Evolutionary conservation across 805 yeast species (phyloP).

Genomic region (Candida coquimbonensis): DNA sequence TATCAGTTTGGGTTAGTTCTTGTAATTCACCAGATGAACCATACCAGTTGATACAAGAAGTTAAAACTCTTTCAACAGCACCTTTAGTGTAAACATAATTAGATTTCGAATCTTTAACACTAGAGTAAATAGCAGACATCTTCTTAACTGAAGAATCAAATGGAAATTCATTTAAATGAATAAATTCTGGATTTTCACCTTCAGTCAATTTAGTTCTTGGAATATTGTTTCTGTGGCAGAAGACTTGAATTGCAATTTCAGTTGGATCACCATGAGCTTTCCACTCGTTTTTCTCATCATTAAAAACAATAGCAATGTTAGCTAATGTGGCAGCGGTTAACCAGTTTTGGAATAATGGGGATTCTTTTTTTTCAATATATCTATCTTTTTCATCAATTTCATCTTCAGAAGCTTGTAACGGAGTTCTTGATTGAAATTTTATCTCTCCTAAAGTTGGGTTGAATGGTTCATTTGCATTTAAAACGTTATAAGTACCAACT

Average conservation of each 20-base stretch:
- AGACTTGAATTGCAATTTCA: conserved; percentile 81
- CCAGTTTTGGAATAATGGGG: conserved; percentile 35
- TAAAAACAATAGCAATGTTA: conserved; percentile 63
- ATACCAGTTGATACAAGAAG: conserved; percentile 49
- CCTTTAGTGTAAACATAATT: conserved; percentile 53
- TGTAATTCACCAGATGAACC: conserved; percentile 23
- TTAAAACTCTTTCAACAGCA: conserved; percentile 66
- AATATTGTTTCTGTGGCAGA: conserved; percentile 50
- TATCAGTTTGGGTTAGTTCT: conserved; percentile 36
- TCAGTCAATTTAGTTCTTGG: conserved; percentile 39
- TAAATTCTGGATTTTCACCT: conserved; percentile 22
- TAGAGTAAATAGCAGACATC: conserved; percentile 56
- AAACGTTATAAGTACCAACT: conserved; percentile 48
- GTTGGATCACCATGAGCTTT: conserved; percentile 86
- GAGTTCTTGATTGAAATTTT: conserved; percentile 16
- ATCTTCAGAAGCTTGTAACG: conserved; percentile 17
- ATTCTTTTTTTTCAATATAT: not conserved
- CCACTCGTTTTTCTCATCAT: conserved; percentile 47
- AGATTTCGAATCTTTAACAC: conserved; percentile 23
- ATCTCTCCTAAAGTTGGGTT: conserved; percentile 54
- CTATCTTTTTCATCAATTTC: conserved; percentile 8
- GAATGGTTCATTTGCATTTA: conserved; percentile 51
- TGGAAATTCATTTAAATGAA: conserved; percentile 59
- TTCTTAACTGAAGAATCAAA: conserved; percentile 70
- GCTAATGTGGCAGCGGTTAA: conserved; percentile 66